Evolutionary conservation across 345 rosid species (phyloP), one percentile per base, ranked within the genome.

Genomic region (Rhodamnia argentea): DNA sequence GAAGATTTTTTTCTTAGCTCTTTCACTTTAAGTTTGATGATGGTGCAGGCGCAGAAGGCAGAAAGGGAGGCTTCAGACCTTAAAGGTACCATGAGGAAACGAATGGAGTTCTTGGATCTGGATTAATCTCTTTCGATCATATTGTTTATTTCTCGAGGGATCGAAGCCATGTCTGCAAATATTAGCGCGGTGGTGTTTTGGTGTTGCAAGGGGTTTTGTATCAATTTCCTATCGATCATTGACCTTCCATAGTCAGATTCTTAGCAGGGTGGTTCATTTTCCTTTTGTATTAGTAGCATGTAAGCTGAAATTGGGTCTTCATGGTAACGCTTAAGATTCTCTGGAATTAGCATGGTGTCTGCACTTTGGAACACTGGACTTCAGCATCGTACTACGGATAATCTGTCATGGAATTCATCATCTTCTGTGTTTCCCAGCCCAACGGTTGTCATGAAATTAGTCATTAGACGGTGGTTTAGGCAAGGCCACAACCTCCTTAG

Each of bases 41-140:
- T 3, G 55, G 81, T 89, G 83, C 91, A 96, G 99, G 99, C 99
- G 3, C 99, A 97, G 87, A 97, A 96, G 87, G 98, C 93, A 23
- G 99, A 96, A 91, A 95, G 96, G 90, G 98, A 96, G 55, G 98
- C 98, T 11, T 88, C 95, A 37, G 98, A 95, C 88, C 95, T 97
- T 37, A 94, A 94, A 90, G 99, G 99, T 83, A 91, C 98, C 32
- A 95, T 97, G 98, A 93, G 99, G 94, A 96, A 94, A 90, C 92
- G 98, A 90, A 97, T 97, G 99, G 99, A 97, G 93, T 97, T 97
- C 87, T 96, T 96, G 84, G 99, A 96, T 90, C 87, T 97, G 86
- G 99, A 97, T 82, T 97, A 92, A 90, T 37, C 78, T 70, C 78
- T 70, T 70, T 70, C 20, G 47, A 37, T 37, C 81, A 70, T 70